Evolutionary conservation across 192 early-diverging fungal genomes (phyloP), one percentile per base, ranked within the genome.

Genomic region (Rhizophagus sp.): DNA sequence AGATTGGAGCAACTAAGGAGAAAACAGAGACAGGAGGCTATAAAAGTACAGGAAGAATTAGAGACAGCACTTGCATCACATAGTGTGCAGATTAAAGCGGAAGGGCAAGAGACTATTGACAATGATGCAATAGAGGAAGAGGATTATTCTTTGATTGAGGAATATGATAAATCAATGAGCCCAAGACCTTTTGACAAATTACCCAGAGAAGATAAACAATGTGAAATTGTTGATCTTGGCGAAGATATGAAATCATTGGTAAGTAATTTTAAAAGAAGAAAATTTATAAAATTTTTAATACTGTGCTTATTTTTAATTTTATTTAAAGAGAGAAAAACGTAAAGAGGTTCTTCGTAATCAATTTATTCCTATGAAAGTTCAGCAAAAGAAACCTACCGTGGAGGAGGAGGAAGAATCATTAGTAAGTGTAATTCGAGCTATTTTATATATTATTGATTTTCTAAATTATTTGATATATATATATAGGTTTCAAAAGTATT

Each of bases 1-100:
- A 90, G 96, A 5, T 78, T 96, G 24, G 88, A 93, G 67, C 91
- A 94, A 73, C 82, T 97, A 64, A 88, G 88, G 7, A 83, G 86
- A 49, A 85, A 88, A 74, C 90, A 92, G 70, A 73, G 83, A 67
- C 75, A 84, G 3, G 89, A 92, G 47, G 89, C 86, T n/a, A 80
- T 84, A n/a, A 88, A 86, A 57, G 88, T 88, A 8, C 86, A 87
- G 73, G 82, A 87, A 30, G 88, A 88, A 68, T 65, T 89, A 10
- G 89, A 87, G 19, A 84, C 84, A 6, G 88, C 88, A 13, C 62
- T 92, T 17, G 85, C 85, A 3, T 87, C 89, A 86, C 86, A 87
- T n/a, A 81, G 85, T 52, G 80, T 87, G 0, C 62, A 82, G 19
- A 87, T 80, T 25, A 79, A 75, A 34, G 78, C 81, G 76, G 86